These are phyloP conservation scores for Aspergillus tubingensis DNA, from an alignment of 2,329 filamentous ascomycete species.

Conservation along the genomic window DNA sequence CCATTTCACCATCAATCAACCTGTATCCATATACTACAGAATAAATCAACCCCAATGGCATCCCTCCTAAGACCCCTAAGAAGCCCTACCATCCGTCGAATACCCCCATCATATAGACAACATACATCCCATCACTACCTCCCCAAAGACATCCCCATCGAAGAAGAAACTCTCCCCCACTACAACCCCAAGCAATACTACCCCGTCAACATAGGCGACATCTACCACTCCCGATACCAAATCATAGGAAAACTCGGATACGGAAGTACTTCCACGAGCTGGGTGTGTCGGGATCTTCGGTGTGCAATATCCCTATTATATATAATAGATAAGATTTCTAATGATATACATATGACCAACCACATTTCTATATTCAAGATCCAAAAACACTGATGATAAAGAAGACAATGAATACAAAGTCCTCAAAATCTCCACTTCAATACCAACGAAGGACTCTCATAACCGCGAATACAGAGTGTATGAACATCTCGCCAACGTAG, in stretches of 20 bases:
- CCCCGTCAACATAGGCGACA: conserved; percentile 41
- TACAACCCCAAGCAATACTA: conserved; percentile 43
- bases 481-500: conserved; percentile 26
- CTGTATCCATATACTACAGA: too few species aligned
- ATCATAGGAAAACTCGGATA: conserved; percentile 43
- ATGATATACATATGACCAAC: background rate
- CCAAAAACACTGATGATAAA: too few species aligned
- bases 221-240: conserved; percentile 41
- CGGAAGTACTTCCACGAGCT: conserved; percentile 47
- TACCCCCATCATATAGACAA: too few species aligned
- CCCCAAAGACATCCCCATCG: background rate
- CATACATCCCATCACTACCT: too few species aligned
- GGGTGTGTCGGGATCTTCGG: conserved; percentile 45
- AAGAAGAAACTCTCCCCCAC: conserved; percentile 35
- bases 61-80: too few species aligned
- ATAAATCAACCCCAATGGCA: too few species aligned
- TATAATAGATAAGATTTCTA: background rate
- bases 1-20: too few species aligned
- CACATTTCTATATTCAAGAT: background rate
- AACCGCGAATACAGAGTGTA: conserved; percentile 31
- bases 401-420: conserved; percentile 26
- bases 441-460: conserved; percentile 14
- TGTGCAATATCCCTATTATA: conserved; percentile 9
- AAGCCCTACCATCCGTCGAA: too few species aligned
- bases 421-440: conserved; percentile 34